Evolutionary conservation across 116 monocot species (phyloP), one percentile per base, ranked within the genome.

Genomic region (Trichopus zeylanicus): DNA sequence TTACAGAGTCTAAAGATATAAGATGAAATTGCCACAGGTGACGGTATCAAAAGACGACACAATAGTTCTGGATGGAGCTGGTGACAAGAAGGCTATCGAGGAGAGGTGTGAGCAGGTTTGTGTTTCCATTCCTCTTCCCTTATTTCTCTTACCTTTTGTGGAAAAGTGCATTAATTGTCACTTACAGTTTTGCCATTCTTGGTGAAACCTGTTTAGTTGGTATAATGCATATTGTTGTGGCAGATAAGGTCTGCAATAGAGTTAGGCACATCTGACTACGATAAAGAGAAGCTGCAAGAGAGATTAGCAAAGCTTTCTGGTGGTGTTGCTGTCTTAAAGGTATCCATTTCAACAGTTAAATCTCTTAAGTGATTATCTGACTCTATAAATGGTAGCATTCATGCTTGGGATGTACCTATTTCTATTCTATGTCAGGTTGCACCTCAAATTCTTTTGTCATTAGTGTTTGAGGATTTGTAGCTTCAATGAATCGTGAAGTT

Each of bases 261-360:
- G 55, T 42, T 35, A n/a, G 82, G 82, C 58, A 85, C 88, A 4
- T 87, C 93, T 53, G 81, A 85, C 48, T 93, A 88, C 51, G 85
- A 93, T 66, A 93, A 80, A 66, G 93, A 93, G 62, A 93, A 93
- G 68, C 29, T 88, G 5, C 85, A 88, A 55, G 93, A 85, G 51
- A 64, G 93, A 57, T 72, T 93, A 57, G 84, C 84, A 16, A 93
- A 88, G 52, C 74, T 93, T 51, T 93, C 84, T 56, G 93, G 88
- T 11, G 93, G 93, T 77, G 88, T 93, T 75, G 93, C 93, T 65
- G 88, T 93, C 24, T 67, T 93, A 6, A 93, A 88, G 88, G 93
- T 93, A 66, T 16, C 26, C 27, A 6, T 31, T 7, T 25, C n/a
- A n/a, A n/a, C n/a, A n/a, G n/a, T n/a, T n/a, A n/a, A n/a, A n/a